Percentiles rank a stretch among this genome's conserved stretches.
Evolutionary conservation across 2,329 filamentous ascomycete genomes (phyloP).

Genomic region (Ascochyta clinopodiicola): DNA sequence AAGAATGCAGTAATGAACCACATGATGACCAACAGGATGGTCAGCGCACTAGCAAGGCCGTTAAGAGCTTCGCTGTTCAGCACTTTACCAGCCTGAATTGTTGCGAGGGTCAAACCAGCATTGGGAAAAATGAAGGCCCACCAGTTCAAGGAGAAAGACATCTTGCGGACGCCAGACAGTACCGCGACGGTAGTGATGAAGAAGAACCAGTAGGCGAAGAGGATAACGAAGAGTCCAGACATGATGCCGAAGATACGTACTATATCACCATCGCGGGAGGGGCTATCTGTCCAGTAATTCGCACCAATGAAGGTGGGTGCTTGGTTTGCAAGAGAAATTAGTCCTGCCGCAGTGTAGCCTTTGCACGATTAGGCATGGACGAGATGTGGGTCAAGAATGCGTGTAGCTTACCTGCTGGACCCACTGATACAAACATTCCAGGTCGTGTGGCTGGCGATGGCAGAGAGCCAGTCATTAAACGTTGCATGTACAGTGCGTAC

Average conservation of each 20-base stretch:
- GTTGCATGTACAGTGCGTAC: conserved; percentile 74
- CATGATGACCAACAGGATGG: conserved; percentile 60
- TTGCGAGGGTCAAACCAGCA: conserved; percentile 66
- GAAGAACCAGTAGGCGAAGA: conserved; percentile 60
- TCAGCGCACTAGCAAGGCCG: conserved; percentile 63
- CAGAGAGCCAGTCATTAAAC: conserved; percentile 67
- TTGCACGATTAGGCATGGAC: conserved; percentile 59
- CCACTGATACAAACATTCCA: conserved; percentile 62
- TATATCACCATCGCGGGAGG: conserved; percentile 44
- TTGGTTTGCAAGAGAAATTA: conserved; percentile 56
- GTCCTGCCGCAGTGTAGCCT: conserved; percentile 41
- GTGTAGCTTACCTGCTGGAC: conserved; percentile 38
- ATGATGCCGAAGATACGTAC: conserved; percentile 53
- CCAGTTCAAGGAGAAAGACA: conserved; percentile 45
- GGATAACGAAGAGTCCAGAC: conserved; percentile 55
- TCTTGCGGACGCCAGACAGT: conserved; percentile 49
- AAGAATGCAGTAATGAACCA: conserved; percentile 62
- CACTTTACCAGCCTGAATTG: conserved; percentile 63
- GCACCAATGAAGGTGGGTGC: conserved; percentile 46
- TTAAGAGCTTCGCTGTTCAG: conserved; percentile 60
- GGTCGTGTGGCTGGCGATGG: conserved; percentile 52
- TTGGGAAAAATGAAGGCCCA: conserved; percentile 74
- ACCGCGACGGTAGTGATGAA: conserved; percentile 51
- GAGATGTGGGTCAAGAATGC: conserved; percentile 51
- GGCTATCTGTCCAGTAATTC: conserved; percentile 43